phyloP scores from a whole-genome alignment of 2,329 filamentous ascomycete genomes.

The Bipolaris gigantea region DNA sequence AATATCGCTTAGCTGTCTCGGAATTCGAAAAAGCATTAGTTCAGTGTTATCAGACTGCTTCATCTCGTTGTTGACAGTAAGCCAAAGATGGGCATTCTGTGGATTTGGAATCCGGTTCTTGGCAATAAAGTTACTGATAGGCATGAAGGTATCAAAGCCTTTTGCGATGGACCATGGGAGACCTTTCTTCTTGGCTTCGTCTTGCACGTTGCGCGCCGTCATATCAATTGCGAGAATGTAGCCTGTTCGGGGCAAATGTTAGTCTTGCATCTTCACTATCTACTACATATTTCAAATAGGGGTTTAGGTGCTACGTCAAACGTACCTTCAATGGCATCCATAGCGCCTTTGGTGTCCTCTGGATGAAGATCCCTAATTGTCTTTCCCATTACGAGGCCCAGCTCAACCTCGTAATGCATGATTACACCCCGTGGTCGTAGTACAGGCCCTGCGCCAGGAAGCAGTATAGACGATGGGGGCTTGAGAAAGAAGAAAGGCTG shows the following conservation, averaged over 20 bases:
- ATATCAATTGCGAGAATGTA: conserved; percentile 95
- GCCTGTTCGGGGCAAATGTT: conserved; percentile 50
- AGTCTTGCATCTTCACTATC: neutral
- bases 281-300: neutral
- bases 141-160: conserved; percentile 96
- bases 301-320: neutral
- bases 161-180: conserved; percentile 96
- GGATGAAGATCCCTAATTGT: conserved; percentile 73
- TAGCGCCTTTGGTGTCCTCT: conserved; percentile 71
- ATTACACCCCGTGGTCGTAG: conserved; percentile 80
- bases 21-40: conserved; percentile 91
- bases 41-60: conserved; percentile 87
- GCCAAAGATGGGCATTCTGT: conserved; percentile 82
- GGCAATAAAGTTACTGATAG: conserved; percentile 77
- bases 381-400: conserved; percentile 87
- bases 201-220: conserved; percentile 93
- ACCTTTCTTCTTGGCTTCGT: conserved; percentile 95
- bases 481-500: conserved; percentile 99
- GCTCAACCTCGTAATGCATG: conserved; percentile 93
- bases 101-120: conserved; percentile 82
- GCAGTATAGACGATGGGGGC: conserved; percentile 81
- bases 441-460: conserved; percentile 76
- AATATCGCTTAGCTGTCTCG: conserved; percentile 84
- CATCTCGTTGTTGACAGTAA: conserved; percentile 77
- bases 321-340: conserved; percentile 79